A percentile compares a stretch with the other conserved stretches of the same genome.
Evolutionary conservation across 176 grass and related monocot genomes (phyloP).

Genomic region (Aechmea fasciata): DNA sequence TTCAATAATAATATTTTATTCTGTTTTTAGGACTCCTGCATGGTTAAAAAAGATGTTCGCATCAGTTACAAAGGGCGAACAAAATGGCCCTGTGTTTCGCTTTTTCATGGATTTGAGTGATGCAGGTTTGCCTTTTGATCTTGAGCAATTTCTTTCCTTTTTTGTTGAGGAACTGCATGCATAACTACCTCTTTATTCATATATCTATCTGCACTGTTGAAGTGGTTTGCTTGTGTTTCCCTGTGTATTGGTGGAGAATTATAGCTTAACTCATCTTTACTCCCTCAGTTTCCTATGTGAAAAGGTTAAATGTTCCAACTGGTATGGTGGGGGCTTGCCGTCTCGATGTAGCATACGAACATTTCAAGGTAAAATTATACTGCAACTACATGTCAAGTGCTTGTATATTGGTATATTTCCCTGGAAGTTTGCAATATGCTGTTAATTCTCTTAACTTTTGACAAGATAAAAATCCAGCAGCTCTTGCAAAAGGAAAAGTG

Average conservation of each 20-base stretch:
- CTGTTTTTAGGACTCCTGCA: slow-evolving; percentile 39
- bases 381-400: slow-evolving; percentile 5
- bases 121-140: slow-evolving; percentile 50
- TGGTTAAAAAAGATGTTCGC: slow-evolving; percentile 78
- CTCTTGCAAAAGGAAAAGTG: too few relatives aligned
- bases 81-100: slow-evolving; percentile 57
- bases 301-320: slow-evolving; percentile 73
- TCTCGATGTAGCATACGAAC: slow-evolving; percentile 88
- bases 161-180: neutral
- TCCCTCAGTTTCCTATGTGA: slow-evolving; percentile 73
- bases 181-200: neutral
- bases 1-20: slow-evolving; percentile 8
- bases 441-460: neutral
- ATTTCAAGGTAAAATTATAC: slow-evolving; percentile 72
- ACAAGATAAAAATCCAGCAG: neutral
- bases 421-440: too few relatives aligned
- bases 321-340: slow-evolving; percentile 95
- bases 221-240: neutral
- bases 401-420: neutral
- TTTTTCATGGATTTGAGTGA: slow-evolving; percentile 98
- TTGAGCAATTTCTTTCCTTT: slow-evolving; percentile 1
- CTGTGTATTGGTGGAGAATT: neutral
- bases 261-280: slow-evolving; percentile 24
- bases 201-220: neutral
- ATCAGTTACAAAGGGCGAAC: slow-evolving; percentile 55